A percentile compares a stretch with the other conserved stretches of the same genome.
These are phyloP conservation scores for Penicillium thymicola DNA, from an alignment of 2,329 filamentous ascomycete species.

Conservation along the genomic window DNA sequence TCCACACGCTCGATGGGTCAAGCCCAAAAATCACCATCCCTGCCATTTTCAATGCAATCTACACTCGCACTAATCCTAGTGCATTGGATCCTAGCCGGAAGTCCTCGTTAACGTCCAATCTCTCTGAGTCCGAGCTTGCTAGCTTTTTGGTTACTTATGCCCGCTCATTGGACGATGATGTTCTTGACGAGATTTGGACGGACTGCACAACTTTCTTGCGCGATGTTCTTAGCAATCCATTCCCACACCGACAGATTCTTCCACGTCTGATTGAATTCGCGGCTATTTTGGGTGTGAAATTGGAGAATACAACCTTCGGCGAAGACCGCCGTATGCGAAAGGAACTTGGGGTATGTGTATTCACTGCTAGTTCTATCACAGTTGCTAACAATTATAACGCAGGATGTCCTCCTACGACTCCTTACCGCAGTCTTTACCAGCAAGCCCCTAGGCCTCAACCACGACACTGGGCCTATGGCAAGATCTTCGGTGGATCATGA, in stretches of 20 bases:
- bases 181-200: slow-evolving; percentile 96
- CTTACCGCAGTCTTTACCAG: slow-evolving; percentile 94
- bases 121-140: slow-evolving; percentile 80
- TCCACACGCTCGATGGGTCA: slow-evolving; percentile 88
- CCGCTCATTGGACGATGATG: slow-evolving; percentile 86
- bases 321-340: slow-evolving; percentile 89
- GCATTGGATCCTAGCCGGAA: slow-evolving; percentile 76
- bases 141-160: slow-evolving; percentile 90
- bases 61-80: slow-evolving; percentile 82
- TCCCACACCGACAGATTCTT: slow-evolving; percentile 88
- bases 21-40: slow-evolving; percentile 88
- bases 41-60: slow-evolving; percentile 92
- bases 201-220: slow-evolving; percentile 89
- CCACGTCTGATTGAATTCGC: slow-evolving; percentile 85
- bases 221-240: slow-evolving; percentile 87
- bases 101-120: slow-evolving; percentile 81
- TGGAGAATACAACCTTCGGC: slow-evolving; percentile 96
- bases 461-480: slow-evolving; percentile 48
- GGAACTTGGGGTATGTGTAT: slow-evolving; percentile 71
- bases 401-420: slow-evolving; percentile 86
- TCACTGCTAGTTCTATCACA: not conserved
- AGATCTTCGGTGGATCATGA: slow-evolving; percentile 44
- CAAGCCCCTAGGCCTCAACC: slow-evolving; percentile 69
- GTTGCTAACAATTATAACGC: slow-evolving; percentile 18
- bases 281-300: slow-evolving; percentile 85